A percentile compares a stretch with the other conserved stretches of the same genome.
phyloP scores from a whole-genome alignment of 345 rosid species.

The Crucihimalaya himalaica region DNA sequence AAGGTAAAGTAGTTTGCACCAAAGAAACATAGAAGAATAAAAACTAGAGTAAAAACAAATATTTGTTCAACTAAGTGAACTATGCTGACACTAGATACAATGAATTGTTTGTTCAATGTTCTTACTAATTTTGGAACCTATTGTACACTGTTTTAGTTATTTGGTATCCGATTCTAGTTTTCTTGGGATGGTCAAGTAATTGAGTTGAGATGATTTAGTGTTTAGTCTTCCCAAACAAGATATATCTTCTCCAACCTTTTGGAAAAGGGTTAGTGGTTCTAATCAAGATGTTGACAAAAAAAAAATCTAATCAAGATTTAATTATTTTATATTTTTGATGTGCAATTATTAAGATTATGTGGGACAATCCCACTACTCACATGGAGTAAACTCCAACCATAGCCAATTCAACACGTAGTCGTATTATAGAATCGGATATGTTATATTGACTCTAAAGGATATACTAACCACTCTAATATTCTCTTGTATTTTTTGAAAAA shows the following conservation, averaged over 20 bases:
- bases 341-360: conserved; percentile 34
- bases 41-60: not conserved
- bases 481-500: not conserved
- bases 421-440: conserved; percentile 11
- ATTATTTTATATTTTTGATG: not conserved
- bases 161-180: conserved; percentile 16
- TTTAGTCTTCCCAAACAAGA: conserved; percentile 20
- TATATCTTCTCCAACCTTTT: conserved; percentile 23
- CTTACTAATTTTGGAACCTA: not conserved
- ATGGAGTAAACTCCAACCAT: not conserved
- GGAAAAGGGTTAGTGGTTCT: conserved; percentile 30
- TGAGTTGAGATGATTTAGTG: not conserved
- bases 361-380: conserved; percentile 28
- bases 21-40: not conserved
- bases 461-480: conserved; percentile 6
- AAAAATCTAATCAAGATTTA: conserved; percentile 15
- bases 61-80: not conserved
- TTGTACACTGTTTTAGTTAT: not conserved
- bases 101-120: not conserved
- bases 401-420: conserved; percentile 29
- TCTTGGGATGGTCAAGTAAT: not conserved
- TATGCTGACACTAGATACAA: not conserved
- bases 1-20: not conserved
- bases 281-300: too few species aligned
- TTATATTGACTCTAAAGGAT: not conserved